Evolutionary conservation across 2,329 filamentous ascomycete genomes (phyloP).

Genomic region (Plenodomus biglobosus): DNA sequence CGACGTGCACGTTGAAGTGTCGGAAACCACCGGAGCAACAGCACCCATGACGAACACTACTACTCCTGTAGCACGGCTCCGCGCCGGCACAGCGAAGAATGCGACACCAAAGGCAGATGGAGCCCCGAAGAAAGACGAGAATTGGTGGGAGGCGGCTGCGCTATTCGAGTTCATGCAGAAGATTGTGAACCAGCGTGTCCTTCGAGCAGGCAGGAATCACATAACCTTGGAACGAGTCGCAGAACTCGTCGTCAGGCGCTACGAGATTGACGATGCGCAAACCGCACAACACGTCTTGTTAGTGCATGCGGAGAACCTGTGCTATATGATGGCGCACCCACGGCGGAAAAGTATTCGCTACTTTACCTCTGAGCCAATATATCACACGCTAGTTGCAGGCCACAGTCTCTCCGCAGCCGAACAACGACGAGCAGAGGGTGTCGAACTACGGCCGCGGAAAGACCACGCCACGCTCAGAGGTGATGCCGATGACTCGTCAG

Average conservation of each 20-base stretch:
- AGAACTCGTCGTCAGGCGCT: slow-evolving; percentile 38
- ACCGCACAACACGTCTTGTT: slow-evolving; percentile 37
- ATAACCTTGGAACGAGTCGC: slow-evolving; percentile 40
- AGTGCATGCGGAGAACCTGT: slow-evolving; percentile 42
- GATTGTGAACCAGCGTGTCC: slow-evolving; percentile 35
- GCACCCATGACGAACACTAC: slow-evolving; percentile 5
- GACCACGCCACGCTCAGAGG: slow-evolving; percentile 27
- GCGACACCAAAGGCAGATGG: slow-evolving; percentile 10
- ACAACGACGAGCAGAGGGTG: slow-evolving; percentile 32
- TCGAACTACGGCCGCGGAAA: slow-evolving; percentile 35
- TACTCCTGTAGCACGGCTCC: background rate
- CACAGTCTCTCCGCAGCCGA: slow-evolving; percentile 34
- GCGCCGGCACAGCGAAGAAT: slow-evolving; percentile 6
- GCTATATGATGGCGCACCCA: slow-evolving; percentile 44
- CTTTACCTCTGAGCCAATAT: slow-evolving; percentile 38
- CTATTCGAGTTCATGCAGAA: slow-evolving; percentile 47
- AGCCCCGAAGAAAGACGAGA: slow-evolving; percentile 42
- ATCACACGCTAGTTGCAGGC: slow-evolving; percentile 30
- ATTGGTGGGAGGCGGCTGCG: slow-evolving; percentile 44
- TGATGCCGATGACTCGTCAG: slow-evolving; percentile 25
- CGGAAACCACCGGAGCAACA: slow-evolving; percentile 1
- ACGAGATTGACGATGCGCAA: slow-evolving; percentile 40
- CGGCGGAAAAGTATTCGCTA: slow-evolving; percentile 32
- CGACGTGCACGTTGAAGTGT: slow-evolving; percentile 6
- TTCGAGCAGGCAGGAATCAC: slow-evolving; percentile 33